phyloP scores from a whole-genome alignment of 2,329 filamentous ascomycete genomes.

The Alternaria gansuensis region DNA sequence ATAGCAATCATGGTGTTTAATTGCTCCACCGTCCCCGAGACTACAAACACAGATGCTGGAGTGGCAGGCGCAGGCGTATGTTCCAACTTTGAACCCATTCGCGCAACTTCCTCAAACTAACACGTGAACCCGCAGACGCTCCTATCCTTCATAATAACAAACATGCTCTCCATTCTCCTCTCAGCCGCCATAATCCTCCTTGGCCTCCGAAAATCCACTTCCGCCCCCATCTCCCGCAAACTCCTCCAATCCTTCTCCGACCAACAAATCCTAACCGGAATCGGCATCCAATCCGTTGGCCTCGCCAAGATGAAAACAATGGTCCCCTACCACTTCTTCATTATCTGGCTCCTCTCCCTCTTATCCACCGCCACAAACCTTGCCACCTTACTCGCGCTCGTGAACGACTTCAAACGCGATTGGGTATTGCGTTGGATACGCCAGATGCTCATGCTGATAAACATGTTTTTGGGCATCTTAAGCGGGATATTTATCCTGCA shows the following conservation, averaged over 20 bases:
- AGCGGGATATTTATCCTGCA: slow-evolving; percentile 67
- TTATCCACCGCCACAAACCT: slow-evolving; percentile 73
- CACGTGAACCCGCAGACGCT: slow-evolving; percentile 55
- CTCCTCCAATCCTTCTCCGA: slow-evolving; percentile 72
- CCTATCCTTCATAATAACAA: slow-evolving; percentile 73
- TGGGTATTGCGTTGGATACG: slow-evolving; percentile 73
- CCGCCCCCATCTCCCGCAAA: slow-evolving; percentile 66
- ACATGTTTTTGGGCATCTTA: slow-evolving; percentile 66
- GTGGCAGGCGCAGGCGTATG: slow-evolving; percentile 67
- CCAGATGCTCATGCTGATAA: slow-evolving; percentile 72
- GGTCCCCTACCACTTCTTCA: slow-evolving; percentile 74
- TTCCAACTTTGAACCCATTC: not conserved
- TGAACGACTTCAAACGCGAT: slow-evolving; percentile 71
- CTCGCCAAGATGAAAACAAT: slow-evolving; percentile 67
- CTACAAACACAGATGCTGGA: slow-evolving; percentile 63
- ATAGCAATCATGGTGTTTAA: slow-evolving; percentile 33
- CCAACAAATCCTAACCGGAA: slow-evolving; percentile 74
- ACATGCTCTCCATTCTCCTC: slow-evolving; percentile 64
- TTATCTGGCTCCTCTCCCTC: slow-evolving; percentile 73
- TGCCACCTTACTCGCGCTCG: slow-evolving; percentile 69
- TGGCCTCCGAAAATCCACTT: slow-evolving; percentile 59
- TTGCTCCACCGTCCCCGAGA: slow-evolving; percentile 58
- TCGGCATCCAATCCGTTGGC: slow-evolving; percentile 72
- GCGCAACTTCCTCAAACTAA: not conserved
- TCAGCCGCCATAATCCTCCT: slow-evolving; percentile 66